phyloP scores from a whole-genome alignment of 306 rosid genomes.

The Cucurbita argyrosperma region DNA sequence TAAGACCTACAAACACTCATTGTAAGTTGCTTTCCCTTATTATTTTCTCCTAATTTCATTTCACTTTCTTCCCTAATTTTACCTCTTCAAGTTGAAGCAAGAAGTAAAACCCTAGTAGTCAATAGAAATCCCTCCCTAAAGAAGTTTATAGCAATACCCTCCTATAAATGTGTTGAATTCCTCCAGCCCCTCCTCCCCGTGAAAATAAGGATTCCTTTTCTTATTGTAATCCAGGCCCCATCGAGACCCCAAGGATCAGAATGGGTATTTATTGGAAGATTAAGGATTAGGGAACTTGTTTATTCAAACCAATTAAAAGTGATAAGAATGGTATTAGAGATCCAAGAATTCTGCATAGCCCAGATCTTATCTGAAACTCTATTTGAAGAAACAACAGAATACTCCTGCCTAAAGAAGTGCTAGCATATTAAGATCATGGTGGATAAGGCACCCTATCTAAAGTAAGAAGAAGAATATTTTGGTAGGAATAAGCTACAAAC shows the following conservation, averaged over 20 bases:
- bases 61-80: background rate
- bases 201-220: background rate
- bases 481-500: too few relatives aligned
- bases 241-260: background rate
- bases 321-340: background rate
- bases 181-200: background rate
- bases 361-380: background rate
- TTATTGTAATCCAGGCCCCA: background rate
- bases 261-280: background rate
- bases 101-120: background rate
- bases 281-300: background rate
- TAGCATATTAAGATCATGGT: background rate
- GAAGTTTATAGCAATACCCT: background rate
- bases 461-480: too few relatives aligned
- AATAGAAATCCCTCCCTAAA: background rate
- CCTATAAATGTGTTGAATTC: background rate
- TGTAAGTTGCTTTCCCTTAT: background rate
- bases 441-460: too few relatives aligned
- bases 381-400: background rate
- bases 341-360: background rate
- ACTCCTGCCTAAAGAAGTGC: background rate
- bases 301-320: background rate
- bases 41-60: background rate
- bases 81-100: background rate
- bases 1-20: slow-evolving; percentile 42